A percentile compares a stretch with the other conserved stretches of the same genome.
phyloP scores from a whole-genome alignment of 192 early-diverging fungal species.

The Coemansia sp. region DNA sequence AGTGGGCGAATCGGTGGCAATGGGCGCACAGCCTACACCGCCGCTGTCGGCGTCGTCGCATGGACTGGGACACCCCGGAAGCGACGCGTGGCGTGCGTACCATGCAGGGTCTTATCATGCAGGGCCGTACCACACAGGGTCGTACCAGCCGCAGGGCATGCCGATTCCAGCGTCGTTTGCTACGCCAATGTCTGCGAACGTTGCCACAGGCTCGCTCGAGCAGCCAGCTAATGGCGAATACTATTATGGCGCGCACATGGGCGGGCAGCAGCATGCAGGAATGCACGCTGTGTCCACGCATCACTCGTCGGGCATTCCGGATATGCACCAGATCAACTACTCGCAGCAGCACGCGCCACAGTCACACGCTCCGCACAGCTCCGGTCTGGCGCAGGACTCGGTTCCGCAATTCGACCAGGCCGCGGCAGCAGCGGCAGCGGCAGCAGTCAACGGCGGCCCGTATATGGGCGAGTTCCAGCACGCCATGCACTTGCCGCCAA shows the following conservation, averaged over 20 bases:
- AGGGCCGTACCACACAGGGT: slow-evolving; percentile 5
- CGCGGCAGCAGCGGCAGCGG: slow-evolving; percentile 16
- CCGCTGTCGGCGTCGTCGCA: slow-evolving; percentile 43
- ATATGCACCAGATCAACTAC: slow-evolving; percentile 35
- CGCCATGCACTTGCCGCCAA: slow-evolving; percentile 42
- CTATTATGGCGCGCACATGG: slow-evolving; percentile 10
- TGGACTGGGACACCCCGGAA: slow-evolving; percentile 15
- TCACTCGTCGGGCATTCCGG: slow-evolving; percentile 21
- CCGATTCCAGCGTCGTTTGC: slow-evolving; percentile 22
- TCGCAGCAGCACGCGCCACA: slow-evolving; percentile 17
- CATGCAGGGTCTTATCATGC: slow-evolving; percentile 10
- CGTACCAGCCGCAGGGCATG: slow-evolving; percentile 5
- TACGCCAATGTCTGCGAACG: slow-evolving; percentile 22
- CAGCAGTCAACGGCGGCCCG: slow-evolving; percentile 14
- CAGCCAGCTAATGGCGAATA: slow-evolving; percentile 14
- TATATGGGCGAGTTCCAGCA: slow-evolving; percentile 48
- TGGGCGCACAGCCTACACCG: slow-evolving; percentile 41
- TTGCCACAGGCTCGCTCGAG: slow-evolving; percentile 2
- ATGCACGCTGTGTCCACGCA: slow-evolving; percentile 19
- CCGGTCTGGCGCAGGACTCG: not conserved
- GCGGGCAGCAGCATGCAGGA: not conserved
- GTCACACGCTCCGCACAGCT: not conserved
- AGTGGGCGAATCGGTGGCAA: not conserved
- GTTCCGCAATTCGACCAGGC: slow-evolving; percentile 30
- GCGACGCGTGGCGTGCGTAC: slow-evolving; percentile 36